Evolutionary conservation across 305 asterid species (phyloP).

Genomic region (Solanum hybrid): DNA sequence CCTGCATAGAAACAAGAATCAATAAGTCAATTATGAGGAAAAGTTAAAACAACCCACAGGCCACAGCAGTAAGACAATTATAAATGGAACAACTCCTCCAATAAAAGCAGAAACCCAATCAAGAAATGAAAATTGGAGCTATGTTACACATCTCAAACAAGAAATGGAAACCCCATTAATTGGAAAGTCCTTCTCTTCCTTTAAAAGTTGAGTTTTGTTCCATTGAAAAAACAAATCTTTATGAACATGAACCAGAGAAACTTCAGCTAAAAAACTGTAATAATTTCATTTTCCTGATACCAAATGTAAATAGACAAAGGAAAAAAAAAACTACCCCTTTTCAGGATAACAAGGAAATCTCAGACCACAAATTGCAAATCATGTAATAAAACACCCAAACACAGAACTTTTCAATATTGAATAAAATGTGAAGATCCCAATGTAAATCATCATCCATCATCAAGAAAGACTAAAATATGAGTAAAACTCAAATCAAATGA

Average conservation of each 20-base stretch:
- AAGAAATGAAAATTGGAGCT: neutral
- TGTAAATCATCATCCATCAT: neutral
- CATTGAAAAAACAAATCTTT: neutral
- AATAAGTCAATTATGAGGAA: neutral
- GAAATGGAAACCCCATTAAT: neutral
- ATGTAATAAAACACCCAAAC: neutral
- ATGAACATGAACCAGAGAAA: neutral
- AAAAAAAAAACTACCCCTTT: neutral
- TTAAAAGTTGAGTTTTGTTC: neutral
- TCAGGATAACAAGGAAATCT: neutral
- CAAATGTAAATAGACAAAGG: neutral
- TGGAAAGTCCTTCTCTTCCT: neutral
- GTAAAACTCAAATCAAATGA: neutral
- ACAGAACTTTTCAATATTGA: neutral
- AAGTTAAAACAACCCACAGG: neutral
- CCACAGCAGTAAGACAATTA: neutral
- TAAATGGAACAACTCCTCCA: neutral
- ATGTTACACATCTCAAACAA: neutral
- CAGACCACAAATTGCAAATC: neutral
- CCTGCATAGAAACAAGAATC: neutral
- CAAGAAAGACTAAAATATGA: neutral
- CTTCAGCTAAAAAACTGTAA: neutral
- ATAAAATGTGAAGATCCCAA: neutral
- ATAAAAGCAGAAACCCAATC: neutral
- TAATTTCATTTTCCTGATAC: neutral